Evolutionary conservation across 371 early-diverging fungal species (phyloP).

Genomic region (Actinomortierella wolfii): DNA sequence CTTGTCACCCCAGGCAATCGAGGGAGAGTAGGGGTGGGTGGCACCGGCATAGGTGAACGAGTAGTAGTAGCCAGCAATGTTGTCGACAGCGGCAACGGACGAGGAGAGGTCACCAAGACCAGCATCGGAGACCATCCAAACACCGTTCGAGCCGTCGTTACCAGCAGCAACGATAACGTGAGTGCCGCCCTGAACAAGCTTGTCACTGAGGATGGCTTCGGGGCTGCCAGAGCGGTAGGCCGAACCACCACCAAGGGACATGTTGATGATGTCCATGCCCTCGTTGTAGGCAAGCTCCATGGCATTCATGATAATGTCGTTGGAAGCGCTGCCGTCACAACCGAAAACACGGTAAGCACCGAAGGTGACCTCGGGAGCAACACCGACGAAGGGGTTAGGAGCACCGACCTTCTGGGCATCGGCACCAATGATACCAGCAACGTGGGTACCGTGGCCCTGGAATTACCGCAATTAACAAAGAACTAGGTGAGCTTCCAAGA

Average conservation of each 20-base stretch:
- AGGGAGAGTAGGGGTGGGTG: constrained; percentile 13
- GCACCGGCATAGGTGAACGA: constrained; percentile 16
- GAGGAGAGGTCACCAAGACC: constrained; percentile 65
- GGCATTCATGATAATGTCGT: constrained; percentile 66
- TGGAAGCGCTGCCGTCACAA: constrained; percentile 56
- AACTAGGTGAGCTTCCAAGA: no score
- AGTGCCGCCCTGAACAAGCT: constrained; percentile 49
- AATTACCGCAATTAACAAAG: no score
- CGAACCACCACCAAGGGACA: constrained; percentile 69
- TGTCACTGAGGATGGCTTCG: constrained; percentile 47
- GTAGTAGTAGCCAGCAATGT: constrained; percentile 38
- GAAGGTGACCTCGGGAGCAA: constrained; percentile 66
- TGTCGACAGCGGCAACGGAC: constrained; percentile 80
- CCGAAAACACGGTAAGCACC: constrained; percentile 68
- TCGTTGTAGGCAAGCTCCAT: constrained; percentile 63
- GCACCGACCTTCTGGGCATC: constrained; percentile 38
- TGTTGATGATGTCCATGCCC: constrained; percentile 65
- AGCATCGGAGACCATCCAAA: constrained; percentile 65
- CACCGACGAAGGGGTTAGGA: constrained; percentile 53
- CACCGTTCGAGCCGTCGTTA: constrained; percentile 72
- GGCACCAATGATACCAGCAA: constrained; percentile 65
- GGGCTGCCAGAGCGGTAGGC: constrained; percentile 54
- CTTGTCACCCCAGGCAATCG: constrained; percentile 12
- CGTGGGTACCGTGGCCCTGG: constrained; percentile 65
- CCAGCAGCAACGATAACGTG: constrained; percentile 66